These are phyloP conservation scores for Candida oleophila DNA, from an alignment of 805 yeast species.

Conservation along the genomic window DNA sequence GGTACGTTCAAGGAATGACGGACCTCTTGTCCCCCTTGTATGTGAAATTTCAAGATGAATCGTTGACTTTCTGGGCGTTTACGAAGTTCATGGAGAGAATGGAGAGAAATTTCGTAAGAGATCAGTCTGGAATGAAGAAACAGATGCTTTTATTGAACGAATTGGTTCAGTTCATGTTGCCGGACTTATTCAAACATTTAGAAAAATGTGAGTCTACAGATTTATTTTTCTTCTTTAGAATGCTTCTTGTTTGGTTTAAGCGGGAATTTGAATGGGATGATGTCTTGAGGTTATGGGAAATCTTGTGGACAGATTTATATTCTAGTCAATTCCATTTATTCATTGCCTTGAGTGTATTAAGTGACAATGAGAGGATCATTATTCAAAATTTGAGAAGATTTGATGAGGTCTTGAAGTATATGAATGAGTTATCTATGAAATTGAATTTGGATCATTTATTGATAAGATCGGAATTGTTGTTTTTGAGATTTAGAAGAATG, in stretches of 20 bases:
- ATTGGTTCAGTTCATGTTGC: conserved; percentile 86
- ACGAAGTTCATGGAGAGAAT: conserved; percentile 84
- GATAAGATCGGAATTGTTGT: conserved; percentile 81
- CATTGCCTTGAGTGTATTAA: conserved; percentile 84
- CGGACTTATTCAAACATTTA: conserved; percentile 77
- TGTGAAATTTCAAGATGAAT: conserved; percentile 62
- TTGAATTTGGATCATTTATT: conserved; percentile 74
- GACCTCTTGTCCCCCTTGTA: conserved; percentile 88
- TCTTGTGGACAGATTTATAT: conserved; percentile 83
- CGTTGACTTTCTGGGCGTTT: conserved; percentile 86
- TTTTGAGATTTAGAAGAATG: conserved; percentile 76
- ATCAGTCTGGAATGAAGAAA: conserved; percentile 88
- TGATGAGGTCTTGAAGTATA: conserved; percentile 89
- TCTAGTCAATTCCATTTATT: conserved; percentile 87
- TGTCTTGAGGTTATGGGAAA: conserved; percentile 85
- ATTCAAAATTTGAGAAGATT: conserved; percentile 71
- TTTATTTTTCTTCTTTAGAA: conserved; percentile 89
- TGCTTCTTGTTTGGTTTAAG: conserved; percentile 94
- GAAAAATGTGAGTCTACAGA: conserved; percentile 87
- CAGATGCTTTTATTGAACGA: conserved; percentile 85
- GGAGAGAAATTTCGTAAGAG: conserved; percentile 91
- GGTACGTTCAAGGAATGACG: conserved; percentile 98
- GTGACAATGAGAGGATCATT: conserved; percentile 78
- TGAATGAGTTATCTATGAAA: conserved; percentile 83
- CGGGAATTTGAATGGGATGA: conserved; percentile 83